A percentile compares a stretch with the other conserved stretches of the same genome.
phyloP scores from a whole-genome alignment of 176 grass and related monocot genomes.

The Cymbopogon citratus region DNA sequence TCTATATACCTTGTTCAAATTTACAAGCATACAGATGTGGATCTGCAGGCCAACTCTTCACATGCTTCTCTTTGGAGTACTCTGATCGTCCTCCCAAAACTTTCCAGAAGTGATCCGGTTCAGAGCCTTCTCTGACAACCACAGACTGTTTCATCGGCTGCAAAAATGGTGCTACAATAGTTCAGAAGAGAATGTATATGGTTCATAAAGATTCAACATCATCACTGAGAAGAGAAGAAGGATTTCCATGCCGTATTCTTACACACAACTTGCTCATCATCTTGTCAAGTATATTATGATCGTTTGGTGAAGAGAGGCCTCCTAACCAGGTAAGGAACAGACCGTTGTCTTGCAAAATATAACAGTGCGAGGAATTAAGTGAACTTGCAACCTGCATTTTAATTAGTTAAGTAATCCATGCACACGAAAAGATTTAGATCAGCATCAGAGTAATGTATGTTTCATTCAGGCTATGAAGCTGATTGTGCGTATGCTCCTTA shows the following conservation, averaged over 20 bases:
- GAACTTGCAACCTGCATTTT: constrained; percentile 52
- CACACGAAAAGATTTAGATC: background rate
- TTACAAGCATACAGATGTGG: constrained; percentile 60
- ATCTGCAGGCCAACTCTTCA: constrained; percentile 45
- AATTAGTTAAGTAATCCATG: constrained; percentile 16
- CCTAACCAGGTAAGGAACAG: constrained; percentile 63
- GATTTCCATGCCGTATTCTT: constrained; percentile 5
- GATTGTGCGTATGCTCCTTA: background rate
- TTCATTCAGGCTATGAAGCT: background rate
- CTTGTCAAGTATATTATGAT: constrained; percentile 56
- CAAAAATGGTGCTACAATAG: constrained; percentile 27
- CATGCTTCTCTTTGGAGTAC: constrained; percentile 53
- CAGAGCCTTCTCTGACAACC: constrained; percentile 66
- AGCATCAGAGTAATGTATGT: background rate
- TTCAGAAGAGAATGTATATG: background rate
- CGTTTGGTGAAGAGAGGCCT: constrained; percentile 45
- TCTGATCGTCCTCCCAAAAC: constrained; percentile 63
- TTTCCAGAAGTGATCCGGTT: constrained; percentile 74
- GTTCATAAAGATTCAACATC: background rate
- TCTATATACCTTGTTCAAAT: constrained; percentile 52
- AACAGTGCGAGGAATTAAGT: constrained; percentile 66
- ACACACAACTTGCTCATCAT: constrained; percentile 66
- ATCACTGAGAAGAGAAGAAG: background rate
- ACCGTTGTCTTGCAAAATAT: constrained; percentile 64
- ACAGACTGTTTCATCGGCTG: constrained; percentile 63